Evolutionary conservation across 441 rosid species (phyloP).

Genomic region (Kokia cookei): DNA sequence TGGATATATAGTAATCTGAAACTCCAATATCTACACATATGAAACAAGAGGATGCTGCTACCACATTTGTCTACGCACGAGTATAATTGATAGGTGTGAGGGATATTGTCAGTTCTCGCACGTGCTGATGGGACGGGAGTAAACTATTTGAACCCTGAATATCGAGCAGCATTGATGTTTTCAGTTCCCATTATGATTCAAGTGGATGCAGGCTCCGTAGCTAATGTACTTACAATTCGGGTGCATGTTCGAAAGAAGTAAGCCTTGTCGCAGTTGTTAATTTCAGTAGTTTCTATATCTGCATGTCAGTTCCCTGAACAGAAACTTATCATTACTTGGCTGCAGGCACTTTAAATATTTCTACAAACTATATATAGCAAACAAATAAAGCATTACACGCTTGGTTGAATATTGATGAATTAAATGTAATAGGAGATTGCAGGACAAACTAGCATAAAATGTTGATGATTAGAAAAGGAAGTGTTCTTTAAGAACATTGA

Average conservation of each 20-base stretch:
- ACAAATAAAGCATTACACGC: not conserved
- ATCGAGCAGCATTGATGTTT: not conserved
- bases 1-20: not conserved
- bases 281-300: not conserved
- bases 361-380: not conserved
- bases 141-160: not conserved
- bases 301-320: not conserved
- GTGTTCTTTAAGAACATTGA: not conserved
- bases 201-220: not conserved
- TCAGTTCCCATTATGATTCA: not conserved
- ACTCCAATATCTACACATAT: not conserved
- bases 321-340: not conserved
- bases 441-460: not conserved
- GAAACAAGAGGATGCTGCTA: not conserved
- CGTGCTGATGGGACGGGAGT: not conserved
- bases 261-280: not conserved
- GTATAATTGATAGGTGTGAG: not conserved
- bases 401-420: not conserved
- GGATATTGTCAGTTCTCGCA: not conserved
- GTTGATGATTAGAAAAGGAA: constrained; percentile 3
- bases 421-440: not conserved
- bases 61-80: not conserved
- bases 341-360: not conserved
- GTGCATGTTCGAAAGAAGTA: not conserved
- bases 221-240: not conserved